These are phyloP conservation scores for Saururus chinensis DNA, from an alignment of 164 flowering plant genomes.

Conservation along the genomic window DNA sequence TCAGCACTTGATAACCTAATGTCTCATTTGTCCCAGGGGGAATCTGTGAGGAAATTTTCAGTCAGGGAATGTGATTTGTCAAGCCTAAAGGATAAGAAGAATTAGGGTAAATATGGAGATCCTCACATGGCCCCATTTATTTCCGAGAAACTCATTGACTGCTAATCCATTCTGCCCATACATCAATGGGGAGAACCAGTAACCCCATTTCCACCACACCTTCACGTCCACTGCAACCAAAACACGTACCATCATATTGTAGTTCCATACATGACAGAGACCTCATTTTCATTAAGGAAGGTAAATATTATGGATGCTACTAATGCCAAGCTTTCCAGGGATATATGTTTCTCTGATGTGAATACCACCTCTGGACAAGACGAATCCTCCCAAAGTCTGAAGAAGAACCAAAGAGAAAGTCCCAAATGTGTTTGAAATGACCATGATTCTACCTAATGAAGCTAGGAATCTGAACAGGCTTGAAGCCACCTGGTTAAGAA, in stretches of 20 bases:
- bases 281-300: not conserved
- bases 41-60: conserved; percentile 1
- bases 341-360: not conserved
- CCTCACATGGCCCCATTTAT: conserved; percentile 36
- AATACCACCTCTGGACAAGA: conserved; percentile 8
- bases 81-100: not conserved
- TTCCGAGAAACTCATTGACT: conserved; percentile 48
- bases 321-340: too few species aligned
- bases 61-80: not conserved
- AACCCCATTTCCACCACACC: conserved; percentile 63
- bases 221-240: conserved; percentile 14
- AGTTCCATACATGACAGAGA: not conserved
- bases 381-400: conserved; percentile 31
- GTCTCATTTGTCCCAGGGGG: conserved; percentile 6
- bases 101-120: not conserved
- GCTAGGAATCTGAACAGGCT: conserved; percentile 27
- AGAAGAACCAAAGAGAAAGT: conserved; percentile 22
- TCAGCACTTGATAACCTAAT: conserved; percentile 14
- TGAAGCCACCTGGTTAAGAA: conserved; percentile 29
- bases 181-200: conserved; percentile 55
- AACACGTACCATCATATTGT: not conserved
- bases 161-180: conserved; percentile 41
- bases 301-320: not conserved
- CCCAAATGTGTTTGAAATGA: conserved; percentile 38
- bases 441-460: conserved; percentile 30